Percentiles rank a stretch among this genome's conserved stretches.
phyloP scores from a whole-genome alignment of 768 basidiomycete genomes.

The Leccinum olivaceopallidum region DNA sequence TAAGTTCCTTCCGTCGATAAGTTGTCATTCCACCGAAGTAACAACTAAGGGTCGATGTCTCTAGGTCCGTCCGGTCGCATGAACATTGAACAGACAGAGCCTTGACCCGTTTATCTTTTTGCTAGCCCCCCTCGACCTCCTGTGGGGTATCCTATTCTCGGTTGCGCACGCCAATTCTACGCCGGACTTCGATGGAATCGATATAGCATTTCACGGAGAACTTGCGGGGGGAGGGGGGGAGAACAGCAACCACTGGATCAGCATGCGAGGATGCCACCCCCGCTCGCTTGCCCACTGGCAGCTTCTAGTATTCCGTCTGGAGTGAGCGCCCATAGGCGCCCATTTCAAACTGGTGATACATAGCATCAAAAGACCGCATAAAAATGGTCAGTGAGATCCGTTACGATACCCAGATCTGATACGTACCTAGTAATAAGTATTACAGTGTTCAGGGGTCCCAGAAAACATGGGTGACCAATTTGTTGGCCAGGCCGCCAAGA shows the following conservation, averaged over 20 bases:
- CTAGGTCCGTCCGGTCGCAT: background rate
- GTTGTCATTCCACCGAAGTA: no score
- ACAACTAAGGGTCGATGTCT: no score
- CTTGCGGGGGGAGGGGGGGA: no score
- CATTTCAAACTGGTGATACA: no score
- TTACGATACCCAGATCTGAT: background rate
- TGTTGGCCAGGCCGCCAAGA: background rate
- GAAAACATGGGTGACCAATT: background rate
- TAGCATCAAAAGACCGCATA: background rate
- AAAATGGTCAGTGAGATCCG: no score
- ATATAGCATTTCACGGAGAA: no score
- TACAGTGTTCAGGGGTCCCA: background rate
- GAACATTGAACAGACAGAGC: no score
- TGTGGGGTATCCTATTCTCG: background rate
- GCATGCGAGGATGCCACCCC: background rate
- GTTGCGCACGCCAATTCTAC: no score
- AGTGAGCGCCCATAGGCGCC: no score
- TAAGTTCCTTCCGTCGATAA: no score
- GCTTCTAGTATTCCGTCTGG: background rate
- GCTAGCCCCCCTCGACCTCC: background rate
- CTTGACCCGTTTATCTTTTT: no score
- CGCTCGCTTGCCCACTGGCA: background rate
- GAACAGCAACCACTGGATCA: background rate
- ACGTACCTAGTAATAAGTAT: background rate
- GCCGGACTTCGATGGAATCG: no score